Evolutionary conservation across 169 alveolate genomes (phyloP), one percentile per base, ranked within the genome.

Genomic region (Cryptosporidium bovis): DNA sequence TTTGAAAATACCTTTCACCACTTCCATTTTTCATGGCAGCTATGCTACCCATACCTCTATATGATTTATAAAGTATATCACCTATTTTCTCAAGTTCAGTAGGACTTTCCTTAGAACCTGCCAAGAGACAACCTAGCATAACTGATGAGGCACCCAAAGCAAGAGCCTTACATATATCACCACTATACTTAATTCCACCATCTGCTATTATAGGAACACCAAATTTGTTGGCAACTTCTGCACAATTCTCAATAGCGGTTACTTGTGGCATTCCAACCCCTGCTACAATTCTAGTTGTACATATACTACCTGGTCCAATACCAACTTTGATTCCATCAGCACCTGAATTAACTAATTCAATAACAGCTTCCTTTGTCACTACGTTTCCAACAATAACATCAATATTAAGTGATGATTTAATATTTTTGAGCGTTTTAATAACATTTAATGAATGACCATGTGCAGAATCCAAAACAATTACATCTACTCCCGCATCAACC

Each of bases 271-370:
- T 24, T 24, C 27, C 27, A 51, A 82, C 51, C 15, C 93, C 93
- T 24, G 91, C 93, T 15, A 91, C 94, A 46, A 91, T 69, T 55
- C 95, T 96, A 1, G 99, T 96, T 44, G 99, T 96, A 92, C 99
- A 97, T 50, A 97, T 97, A 82, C 99, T 96, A 20, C 99, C 99
- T 56, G 96, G 93, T 8, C 99, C 99, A 97, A 97, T 97, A 10
- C 99, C 98, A 13, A 95, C 94, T 40, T 94, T 91, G 29, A 95
- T 68, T 16, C 94, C 94, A 84, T 95, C 97, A n/a, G 94, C 97
- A 0, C 98, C 98, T 40, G 95, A 96, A 29, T 93, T 94, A 13
- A 94, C 67, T 46, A 95, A 90, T 66, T 91, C 90, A 91, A 93
- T 93, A 3, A 98, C 97, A 82, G 95, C 97, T 40, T 93, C 91